A percentile compares a stretch with the other conserved stretches of the same genome.
Evolutionary conservation across 345 rosid species (phyloP).

Genomic region (Rhodamnia argentea): DNA sequence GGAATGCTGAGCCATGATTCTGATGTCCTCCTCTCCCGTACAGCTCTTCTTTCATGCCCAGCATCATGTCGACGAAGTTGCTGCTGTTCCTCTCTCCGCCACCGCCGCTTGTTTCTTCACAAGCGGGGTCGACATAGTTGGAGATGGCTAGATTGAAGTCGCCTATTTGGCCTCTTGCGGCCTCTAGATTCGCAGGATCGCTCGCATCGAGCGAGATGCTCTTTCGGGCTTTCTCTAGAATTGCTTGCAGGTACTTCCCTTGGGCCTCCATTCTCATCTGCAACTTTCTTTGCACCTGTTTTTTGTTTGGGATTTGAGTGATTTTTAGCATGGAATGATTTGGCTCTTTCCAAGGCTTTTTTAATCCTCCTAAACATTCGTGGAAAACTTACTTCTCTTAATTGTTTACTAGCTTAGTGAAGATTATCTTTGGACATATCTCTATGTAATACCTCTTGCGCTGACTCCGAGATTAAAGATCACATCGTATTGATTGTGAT

Average conservation of each 20-base stretch:
- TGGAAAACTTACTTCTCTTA: neutral
- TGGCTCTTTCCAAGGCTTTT: neutral
- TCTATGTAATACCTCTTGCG: neutral
- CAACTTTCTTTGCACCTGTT: conserved; percentile 59
- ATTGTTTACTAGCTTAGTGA: neutral
- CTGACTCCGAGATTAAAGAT: neutral
- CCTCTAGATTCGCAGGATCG: conserved; percentile 11
- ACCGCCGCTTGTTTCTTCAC: conserved; percentile 5
- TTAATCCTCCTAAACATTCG: neutral
- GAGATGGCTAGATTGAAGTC: conserved; percentile 42
- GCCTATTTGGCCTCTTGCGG: conserved; percentile 17
- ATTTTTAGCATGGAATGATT: neutral
- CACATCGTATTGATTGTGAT: neutral
- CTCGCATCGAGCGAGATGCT: conserved; percentile 19
- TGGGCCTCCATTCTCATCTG: conserved; percentile 89
- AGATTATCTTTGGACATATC: neutral
- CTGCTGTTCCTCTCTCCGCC: neutral
- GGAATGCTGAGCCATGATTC: conserved; percentile 4
- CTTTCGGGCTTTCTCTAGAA: conserved; percentile 72
- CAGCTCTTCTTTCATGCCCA: neutral
- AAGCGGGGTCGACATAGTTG: conserved; percentile 13
- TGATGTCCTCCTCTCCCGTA: neutral
- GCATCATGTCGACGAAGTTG: neutral
- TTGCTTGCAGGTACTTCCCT: conserved; percentile 64
- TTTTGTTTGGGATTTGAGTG: neutral